These are phyloP conservation scores for Dendrobium officinale DNA, from an alignment of 106 monocot genomes.

Conservation along the genomic window DNA sequence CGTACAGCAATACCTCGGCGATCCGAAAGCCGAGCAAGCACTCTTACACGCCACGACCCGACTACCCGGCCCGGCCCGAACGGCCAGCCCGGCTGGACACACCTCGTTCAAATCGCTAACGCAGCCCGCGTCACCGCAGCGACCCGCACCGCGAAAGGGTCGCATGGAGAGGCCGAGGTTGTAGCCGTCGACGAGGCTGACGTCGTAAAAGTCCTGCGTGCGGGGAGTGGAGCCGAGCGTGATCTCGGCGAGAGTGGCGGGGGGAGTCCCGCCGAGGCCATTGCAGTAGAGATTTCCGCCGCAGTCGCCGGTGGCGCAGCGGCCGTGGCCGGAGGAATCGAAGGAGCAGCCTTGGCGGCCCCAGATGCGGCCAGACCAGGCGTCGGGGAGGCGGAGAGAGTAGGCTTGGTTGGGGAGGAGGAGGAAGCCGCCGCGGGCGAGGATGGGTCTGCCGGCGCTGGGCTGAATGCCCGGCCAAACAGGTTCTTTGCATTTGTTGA, in stretches of 20 bases:
- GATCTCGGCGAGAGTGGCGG: conserved; percentile 63
- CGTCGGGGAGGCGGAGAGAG: conserved; percentile 45
- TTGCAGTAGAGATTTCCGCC: conserved; percentile 49
- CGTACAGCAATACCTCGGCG: conserved; percentile 67
- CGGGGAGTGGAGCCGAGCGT: conserved; percentile 24
- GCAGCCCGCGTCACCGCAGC: conserved; percentile 50
- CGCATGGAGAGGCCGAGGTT: conserved; percentile 47
- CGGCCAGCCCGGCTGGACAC: conserved; percentile 40
- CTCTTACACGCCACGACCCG: conserved; percentile 65
- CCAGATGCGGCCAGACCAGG: conserved; percentile 71
- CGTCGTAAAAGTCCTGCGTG: conserved; percentile 61
- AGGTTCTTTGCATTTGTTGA: conserved; percentile 55
- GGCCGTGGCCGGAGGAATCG: conserved; percentile 40
- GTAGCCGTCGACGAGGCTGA: conserved; percentile 70
- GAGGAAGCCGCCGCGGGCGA: conserved; percentile 53
- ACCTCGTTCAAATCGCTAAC: conserved; percentile 47
- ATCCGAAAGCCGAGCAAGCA: conserved; percentile 64
- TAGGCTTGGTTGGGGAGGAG: conserved; percentile 44
- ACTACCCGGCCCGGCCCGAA: conserved; percentile 18
- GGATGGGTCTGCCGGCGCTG: conserved; percentile 47
- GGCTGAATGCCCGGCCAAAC: conserved; percentile 72
- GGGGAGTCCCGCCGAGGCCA: conserved; percentile 50
- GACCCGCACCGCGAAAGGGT: conserved; percentile 34
- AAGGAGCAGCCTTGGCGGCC: conserved; percentile 59
- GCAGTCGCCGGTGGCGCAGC: conserved; percentile 68